These are phyloP conservation scores for Cyberlindnera samutprakarnensis DNA, from an alignment of 805 yeast species.

Conservation along the genomic window DNA sequence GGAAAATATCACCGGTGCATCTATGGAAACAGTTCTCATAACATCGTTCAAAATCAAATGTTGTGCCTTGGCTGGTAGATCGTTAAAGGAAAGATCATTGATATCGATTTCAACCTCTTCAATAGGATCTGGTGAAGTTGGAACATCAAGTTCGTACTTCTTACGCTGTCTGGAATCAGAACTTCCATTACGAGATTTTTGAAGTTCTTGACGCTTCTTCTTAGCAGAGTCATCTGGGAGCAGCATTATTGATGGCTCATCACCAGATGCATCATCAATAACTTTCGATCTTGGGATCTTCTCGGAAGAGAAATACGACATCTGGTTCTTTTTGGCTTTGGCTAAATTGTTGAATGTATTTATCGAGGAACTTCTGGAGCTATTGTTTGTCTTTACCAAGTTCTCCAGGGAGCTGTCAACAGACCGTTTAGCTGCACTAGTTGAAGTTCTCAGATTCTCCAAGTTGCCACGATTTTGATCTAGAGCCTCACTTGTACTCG, in stretches of 20 bases:
- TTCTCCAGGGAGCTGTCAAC: background rate
- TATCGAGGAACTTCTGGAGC: background rate
- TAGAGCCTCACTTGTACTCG: slow-evolving; percentile 13
- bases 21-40: slow-evolving; percentile 57
- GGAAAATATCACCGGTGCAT: slow-evolving; percentile 73
- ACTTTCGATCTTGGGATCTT: slow-evolving; percentile 64
- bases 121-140: background rate
- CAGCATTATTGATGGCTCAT: slow-evolving; percentile 56
- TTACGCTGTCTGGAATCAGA: background rate
- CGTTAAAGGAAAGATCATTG: slow-evolving; percentile 55
- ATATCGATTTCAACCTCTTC: slow-evolving; percentile 20
- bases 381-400: background rate
- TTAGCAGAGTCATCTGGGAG: slow-evolving; percentile 37
- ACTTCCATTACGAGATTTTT: background rate
- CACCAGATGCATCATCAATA: slow-evolving; percentile 61
- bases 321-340: slow-evolving; percentile 21
- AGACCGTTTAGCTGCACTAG: background rate
- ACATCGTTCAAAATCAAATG: slow-evolving; percentile 82
- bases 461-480: slow-evolving; percentile 3
- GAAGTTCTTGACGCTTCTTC: background rate
- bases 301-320: slow-evolving; percentile 64
- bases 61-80: slow-evolving; percentile 87
- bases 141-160: background rate
- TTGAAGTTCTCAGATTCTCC: slow-evolving; percentile 6
- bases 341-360: slow-evolving; percentile 4